Percentiles rank a stretch among this genome's conserved stretches.
phyloP scores from a whole-genome alignment of 768 basidiomycete species.

The Auricularia auricula-judae region DNA sequence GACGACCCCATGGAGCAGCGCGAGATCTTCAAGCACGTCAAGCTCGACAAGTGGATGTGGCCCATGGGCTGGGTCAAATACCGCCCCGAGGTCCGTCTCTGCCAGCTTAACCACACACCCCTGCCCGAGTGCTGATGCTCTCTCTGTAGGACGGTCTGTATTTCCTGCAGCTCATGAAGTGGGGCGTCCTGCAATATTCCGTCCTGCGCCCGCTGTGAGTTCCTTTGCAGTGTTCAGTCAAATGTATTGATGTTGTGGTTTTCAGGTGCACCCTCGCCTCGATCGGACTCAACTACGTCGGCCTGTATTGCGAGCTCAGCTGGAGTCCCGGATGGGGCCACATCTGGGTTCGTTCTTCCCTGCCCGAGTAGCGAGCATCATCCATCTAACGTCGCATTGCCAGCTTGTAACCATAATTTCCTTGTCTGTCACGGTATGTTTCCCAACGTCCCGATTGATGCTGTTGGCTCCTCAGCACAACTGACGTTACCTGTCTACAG shows the following conservation, averaged over 20 bases:
- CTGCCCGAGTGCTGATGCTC: background rate
- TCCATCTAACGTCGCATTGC: background rate
- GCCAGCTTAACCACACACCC: background rate
- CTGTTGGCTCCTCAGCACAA: no score
- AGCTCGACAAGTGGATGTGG: constrained; percentile 53
- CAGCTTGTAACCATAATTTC: constrained; percentile 54
- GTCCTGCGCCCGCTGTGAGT: constrained; percentile 45
- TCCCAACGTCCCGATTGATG: background rate
- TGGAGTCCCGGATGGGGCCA: constrained; percentile 63
- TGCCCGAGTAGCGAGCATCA: no score
- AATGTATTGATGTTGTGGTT: constrained; percentile 18
- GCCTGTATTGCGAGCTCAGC: constrained; percentile 62
- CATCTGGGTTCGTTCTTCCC: constrained; percentile 35
- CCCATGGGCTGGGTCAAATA: constrained; percentile 52
- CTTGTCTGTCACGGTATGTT: constrained; percentile 47
- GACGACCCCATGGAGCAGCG: constrained; percentile 51
- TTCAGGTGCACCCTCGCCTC: constrained; percentile 38
- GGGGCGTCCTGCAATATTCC: constrained; percentile 66
- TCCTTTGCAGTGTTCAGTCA: no score
- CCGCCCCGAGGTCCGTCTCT: constrained; percentile 41
- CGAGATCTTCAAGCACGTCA: constrained; percentile 39
- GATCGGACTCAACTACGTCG: constrained; percentile 49
- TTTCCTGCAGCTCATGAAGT: constrained; percentile 66
- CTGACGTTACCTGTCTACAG: background rate
- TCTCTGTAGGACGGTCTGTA: constrained; percentile 45